A percentile compares a stretch with the other conserved stretches of the same genome.
phyloP scores from a whole-genome alignment of 2,329 filamentous ascomycete species.

The Ophiocordyceps robertsii region DNA sequence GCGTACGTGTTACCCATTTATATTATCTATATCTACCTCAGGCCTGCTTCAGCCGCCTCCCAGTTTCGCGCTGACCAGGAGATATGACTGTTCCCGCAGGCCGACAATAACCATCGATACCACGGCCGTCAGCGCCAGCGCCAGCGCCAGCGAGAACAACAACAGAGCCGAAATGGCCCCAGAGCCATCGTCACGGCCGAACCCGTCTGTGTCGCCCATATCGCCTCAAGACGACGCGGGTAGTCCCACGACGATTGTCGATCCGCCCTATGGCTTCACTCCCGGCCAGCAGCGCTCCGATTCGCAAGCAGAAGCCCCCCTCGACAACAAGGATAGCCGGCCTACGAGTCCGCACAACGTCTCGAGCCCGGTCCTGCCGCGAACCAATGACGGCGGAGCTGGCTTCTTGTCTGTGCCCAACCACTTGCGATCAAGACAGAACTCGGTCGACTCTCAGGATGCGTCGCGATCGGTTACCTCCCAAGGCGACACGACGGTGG shows the following conservation, averaged over 20 bases:
- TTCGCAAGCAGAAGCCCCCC: conserved; percentile 41
- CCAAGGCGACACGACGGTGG: conserved; percentile 50
- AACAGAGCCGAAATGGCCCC: conserved; percentile 15
- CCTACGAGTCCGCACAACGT: conserved; percentile 64
- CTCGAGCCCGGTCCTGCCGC: conserved; percentile 39
- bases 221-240: conserved; percentile 24
- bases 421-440: conserved; percentile 44
- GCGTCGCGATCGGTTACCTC: conserved; percentile 43
- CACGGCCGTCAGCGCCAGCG: conserved; percentile 22
- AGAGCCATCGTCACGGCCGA: conserved; percentile 3
- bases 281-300: conserved; percentile 21
- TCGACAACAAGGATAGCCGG: conserved; percentile 52
- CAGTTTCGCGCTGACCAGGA: not conserved
- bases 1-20: conserved; percentile 22
- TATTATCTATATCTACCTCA: not conserved
- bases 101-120: conserved; percentile 44
- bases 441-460: conserved; percentile 57
- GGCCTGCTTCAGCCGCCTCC: not conserved
- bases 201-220: conserved; percentile 17
- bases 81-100: conserved; percentile 15
- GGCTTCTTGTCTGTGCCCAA: conserved; percentile 55
- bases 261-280: conserved; percentile 15
- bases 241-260: conserved; percentile 24
- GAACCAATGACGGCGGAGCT: conserved; percentile 29
- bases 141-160: conserved; percentile 11